A percentile compares a stretch with the other conserved stretches of the same genome.
Evolutionary conservation across 257 asterid genomes (phyloP).

Genomic region (Buddleja alternifolia): DNA sequence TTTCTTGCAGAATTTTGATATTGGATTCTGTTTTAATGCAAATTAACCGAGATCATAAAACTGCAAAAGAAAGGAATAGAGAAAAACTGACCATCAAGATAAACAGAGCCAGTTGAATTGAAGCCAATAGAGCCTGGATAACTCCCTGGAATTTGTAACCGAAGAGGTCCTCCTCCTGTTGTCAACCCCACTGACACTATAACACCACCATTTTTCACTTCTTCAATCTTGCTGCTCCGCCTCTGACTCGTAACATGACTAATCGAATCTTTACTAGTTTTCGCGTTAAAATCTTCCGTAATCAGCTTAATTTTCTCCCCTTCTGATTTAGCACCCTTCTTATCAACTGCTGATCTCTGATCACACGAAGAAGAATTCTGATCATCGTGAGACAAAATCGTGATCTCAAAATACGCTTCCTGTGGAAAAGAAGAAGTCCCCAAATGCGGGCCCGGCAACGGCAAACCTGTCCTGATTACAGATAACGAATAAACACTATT

Average conservation of each 20-base stretch:
- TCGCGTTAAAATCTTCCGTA: constrained; percentile 58
- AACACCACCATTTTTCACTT: constrained; percentile 33
- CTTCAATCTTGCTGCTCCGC: constrained; percentile 42
- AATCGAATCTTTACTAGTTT: constrained; percentile 26
- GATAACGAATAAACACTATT: constrained; percentile 26
- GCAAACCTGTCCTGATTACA: constrained; percentile 60
- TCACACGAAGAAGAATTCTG: not conserved
- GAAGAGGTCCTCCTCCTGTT: constrained; percentile 51
- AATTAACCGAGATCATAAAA: constrained; percentile 4
- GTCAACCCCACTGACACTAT: constrained; percentile 60
- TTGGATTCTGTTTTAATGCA: constrained; percentile 22
- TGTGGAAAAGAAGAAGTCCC: constrained; percentile 81
- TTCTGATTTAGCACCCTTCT: constrained; percentile 46
- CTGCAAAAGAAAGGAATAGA: not conserved
- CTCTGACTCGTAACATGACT: constrained; percentile 30
- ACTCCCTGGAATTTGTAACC: constrained; percentile 67
- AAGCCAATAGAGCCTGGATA: constrained; percentile 77
- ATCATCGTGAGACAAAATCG: constrained; percentile 41
- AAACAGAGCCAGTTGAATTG: constrained; percentile 74
- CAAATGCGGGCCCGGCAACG: constrained; percentile 86
- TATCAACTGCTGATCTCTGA: constrained; percentile 21
- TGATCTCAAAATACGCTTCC: constrained; percentile 87
- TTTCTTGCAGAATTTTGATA: constrained; percentile 23
- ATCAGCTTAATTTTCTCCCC: constrained; percentile 75
- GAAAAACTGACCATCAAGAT: constrained; percentile 66